phyloP scores from a whole-genome alignment of 352 stramenopile genomes.

The Globisporangium radiosum region DNA sequence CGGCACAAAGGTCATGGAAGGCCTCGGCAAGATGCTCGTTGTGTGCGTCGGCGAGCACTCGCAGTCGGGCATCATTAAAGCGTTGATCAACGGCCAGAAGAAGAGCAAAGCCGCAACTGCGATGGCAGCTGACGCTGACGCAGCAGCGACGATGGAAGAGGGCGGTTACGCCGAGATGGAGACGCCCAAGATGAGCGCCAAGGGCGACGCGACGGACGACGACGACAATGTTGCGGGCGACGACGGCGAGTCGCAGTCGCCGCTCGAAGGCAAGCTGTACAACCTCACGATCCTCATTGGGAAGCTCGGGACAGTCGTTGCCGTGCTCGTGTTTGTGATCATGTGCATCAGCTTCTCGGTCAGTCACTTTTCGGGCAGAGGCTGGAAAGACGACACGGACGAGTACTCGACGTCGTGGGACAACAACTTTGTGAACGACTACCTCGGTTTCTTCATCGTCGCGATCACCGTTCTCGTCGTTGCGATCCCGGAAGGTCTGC shows the following conservation, averaged over 20 bases:
- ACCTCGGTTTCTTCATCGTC: conserved; percentile 64
- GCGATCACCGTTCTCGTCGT: conserved; percentile 89
- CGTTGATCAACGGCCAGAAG: conserved; percentile 71
- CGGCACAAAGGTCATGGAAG: conserved; percentile 89
- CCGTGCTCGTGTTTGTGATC: conserved; percentile 50
- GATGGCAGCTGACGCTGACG: conserved; percentile 10
- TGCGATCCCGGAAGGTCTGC: conserved; percentile 94
- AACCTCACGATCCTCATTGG: conserved; percentile 74
- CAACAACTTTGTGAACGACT: conserved; percentile 26
- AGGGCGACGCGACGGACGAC: conserved; percentile 7
- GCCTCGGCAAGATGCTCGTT: conserved; percentile 88
- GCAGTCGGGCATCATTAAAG: conserved; percentile 88
- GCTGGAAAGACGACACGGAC: conserved; percentile 5
- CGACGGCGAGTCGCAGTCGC: conserved; percentile 47
- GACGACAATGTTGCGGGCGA: conserved; percentile 36
- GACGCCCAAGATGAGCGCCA: conserved; percentile 27
- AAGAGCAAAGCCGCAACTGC: conserved; percentile 38
- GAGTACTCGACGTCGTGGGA: conserved; percentile 16
- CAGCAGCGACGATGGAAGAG: conserved; percentile 15
- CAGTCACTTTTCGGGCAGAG: conserved; percentile 20
- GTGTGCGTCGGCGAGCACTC: conserved; percentile 88
- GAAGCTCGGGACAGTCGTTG: conserved; percentile 52
- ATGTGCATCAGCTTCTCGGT: conserved; percentile 52
- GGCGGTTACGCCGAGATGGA: conserved; percentile 47
- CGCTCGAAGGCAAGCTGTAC: conserved; percentile 82